Evolutionary conservation across 345 rosid genomes (phyloP).

Genomic region (Excoecaria agallocha): DNA sequence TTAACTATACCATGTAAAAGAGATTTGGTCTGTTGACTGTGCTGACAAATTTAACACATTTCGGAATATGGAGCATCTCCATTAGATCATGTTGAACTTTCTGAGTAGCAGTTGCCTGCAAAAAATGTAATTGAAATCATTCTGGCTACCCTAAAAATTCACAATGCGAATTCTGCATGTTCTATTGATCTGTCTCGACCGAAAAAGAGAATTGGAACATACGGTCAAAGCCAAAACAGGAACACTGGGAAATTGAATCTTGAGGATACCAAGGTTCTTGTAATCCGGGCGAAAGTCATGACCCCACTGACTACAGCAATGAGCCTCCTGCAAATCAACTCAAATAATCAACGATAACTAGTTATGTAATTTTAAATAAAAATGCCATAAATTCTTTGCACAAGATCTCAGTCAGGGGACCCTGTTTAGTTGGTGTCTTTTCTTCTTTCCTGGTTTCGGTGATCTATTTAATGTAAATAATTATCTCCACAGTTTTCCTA

Average conservation of each 20-base stretch:
- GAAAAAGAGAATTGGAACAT: conserved; percentile 28
- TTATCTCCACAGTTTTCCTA: too few relatives aligned
- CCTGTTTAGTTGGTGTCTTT: too few relatives aligned
- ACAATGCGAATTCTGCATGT: neutral
- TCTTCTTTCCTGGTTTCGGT: too few relatives aligned
- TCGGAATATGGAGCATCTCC: conserved; percentile 82
- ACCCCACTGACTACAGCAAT: conserved; percentile 99
- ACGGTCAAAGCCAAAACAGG: conserved; percentile 92
- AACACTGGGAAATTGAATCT: conserved; percentile 86
- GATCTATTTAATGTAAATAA: too few relatives aligned
- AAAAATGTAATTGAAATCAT: conserved; percentile 19
- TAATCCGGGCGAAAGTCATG: conserved; percentile 98
- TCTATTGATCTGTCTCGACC: neutral
- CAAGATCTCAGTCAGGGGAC: neutral
- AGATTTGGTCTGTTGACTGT: conserved; percentile 96
- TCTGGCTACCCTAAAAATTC: conserved; percentile 7
- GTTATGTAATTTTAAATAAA: neutral
- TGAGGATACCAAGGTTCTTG: conserved; percentile 84
- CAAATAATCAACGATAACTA: conserved; percentile 7
- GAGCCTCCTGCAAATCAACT: conserved; percentile 81
- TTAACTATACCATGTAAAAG: conserved; percentile 67
- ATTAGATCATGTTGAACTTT: conserved; percentile 86
- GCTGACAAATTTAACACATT: conserved; percentile 80
- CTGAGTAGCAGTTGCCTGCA: conserved; percentile 94
- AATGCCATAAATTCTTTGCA: neutral